Base-by-base conservation (phyloP, 2,329 filamentous ascomycete species). In the Alternaria burnsii region DNA sequence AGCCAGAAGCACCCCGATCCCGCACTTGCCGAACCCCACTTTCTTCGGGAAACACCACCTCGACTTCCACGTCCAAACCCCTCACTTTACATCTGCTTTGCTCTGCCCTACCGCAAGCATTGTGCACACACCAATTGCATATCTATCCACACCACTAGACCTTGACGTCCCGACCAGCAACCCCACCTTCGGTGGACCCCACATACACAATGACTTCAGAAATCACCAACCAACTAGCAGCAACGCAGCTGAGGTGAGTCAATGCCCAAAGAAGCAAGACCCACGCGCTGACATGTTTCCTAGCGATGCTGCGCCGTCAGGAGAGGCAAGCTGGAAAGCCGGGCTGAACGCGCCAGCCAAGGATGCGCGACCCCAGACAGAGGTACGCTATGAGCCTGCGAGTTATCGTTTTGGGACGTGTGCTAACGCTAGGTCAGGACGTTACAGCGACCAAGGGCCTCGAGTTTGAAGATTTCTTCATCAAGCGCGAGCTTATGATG, bases 401-500 rank as follows among this genome's bases (percentile, higher is more conserved):
- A 5, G 24, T 10, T 16, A 28, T 2, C 24, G 7, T 2, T 36
- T 41, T 38, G 12, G 34, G 12, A 14, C 22, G 22, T 53, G 22
- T 47, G 51, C 69, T 63, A 53, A 62, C 64, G 52, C 42, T n/a
- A 30, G 42, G 20, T 75, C 65, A 97, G 91, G 95, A 99, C 91
- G 96, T 99, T 63, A 98, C 94, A 59, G 94, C 93, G 73, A 99
- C 94, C 32, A 98, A 97, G 83, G 95, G 95, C 62, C 86, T 99
- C 64, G 95, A 99, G 72, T 99, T 97, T 76, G 96, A 99, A 81
- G 92, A 98, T 70, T 97, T 99, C 78, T 91, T 91, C 69, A 90
- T 99, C 72, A 97, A 97, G 84, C 88, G 95, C 77, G 92, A 97
- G 78, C 84, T 99, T 63, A 88, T 99, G 83, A 99, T 98, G 94